Evolutionary conservation across 2,329 filamentous ascomycete genomes (phyloP).

Genomic region (Raffaelea arxii): DNA sequence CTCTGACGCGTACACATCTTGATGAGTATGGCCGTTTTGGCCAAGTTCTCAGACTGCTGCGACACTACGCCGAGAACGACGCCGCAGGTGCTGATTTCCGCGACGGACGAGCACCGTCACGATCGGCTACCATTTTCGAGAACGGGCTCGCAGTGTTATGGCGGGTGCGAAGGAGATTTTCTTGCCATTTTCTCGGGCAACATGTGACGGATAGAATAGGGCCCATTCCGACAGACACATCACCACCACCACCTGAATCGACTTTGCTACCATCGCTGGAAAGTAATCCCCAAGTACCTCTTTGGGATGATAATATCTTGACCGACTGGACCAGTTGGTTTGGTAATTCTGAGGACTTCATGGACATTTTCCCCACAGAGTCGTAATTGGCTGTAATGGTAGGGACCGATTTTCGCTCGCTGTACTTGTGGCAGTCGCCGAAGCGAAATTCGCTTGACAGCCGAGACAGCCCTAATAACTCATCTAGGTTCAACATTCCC

Average conservation of each 20-base stretch:
- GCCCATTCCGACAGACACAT: background rate
- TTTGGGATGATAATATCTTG: constrained; percentile 1
- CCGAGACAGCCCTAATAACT: too few relatives aligned
- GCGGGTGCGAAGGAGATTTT: constrained; percentile 1
- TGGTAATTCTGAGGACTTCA: constrained; percentile 3
- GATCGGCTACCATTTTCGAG: constrained; percentile 2
- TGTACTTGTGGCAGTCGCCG: too few relatives aligned
- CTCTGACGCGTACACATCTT: background rate
- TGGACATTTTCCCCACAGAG: constrained; percentile 4
- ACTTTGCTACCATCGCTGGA: background rate
- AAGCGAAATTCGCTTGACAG: too few relatives aligned
- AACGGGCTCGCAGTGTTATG: constrained; percentile 2
- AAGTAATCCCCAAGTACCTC: background rate
- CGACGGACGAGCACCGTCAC: background rate
- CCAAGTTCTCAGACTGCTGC: background rate
- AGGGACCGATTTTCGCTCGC: too few relatives aligned
- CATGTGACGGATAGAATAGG: background rate
- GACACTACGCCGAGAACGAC: constrained; percentile 1
- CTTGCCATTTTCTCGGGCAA: background rate
- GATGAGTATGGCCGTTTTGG: constrained; percentile 1
- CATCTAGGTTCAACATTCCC: too few relatives aligned
- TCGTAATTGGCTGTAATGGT: too few relatives aligned
- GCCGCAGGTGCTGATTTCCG: background rate
- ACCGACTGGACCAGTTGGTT: constrained; percentile 6
- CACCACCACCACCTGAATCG: background rate